These are phyloP conservation scores for Neonectria coccinea DNA, from an alignment of 2,329 filamentous ascomycete genomes.

Conservation along the genomic window DNA sequence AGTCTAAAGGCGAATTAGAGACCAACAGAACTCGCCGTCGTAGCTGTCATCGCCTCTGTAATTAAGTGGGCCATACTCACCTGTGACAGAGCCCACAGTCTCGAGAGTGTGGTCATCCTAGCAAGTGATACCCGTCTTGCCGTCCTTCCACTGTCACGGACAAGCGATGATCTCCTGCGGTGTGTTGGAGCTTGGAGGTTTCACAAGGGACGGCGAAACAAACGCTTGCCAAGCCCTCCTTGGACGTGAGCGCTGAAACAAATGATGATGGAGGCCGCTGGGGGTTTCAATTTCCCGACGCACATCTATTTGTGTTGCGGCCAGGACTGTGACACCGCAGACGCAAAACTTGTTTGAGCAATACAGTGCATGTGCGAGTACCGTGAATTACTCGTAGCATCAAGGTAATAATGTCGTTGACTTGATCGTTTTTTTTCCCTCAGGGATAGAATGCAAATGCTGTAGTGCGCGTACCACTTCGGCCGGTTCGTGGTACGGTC, in stretches of 20 bases:
- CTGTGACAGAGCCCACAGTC: not conserved
- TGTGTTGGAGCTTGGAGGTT: conserved; percentile 1
- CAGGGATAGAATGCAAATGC: not conserved
- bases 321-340: not conserved
- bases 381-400: not conserved
- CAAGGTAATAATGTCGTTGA: not conserved
- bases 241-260: not conserved
- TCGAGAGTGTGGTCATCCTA: not conserved
- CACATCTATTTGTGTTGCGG: not conserved
- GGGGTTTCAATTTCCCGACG: not conserved
- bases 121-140: not conserved
- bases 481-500: not conserved
- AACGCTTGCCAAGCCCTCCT: not conserved
- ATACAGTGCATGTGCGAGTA: not conserved
- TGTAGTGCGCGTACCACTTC: not conserved
- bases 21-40: not conserved
- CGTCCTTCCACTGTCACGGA: not conserved
- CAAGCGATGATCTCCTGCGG: not conserved
- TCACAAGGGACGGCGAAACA: not conserved
- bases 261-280: not conserved
- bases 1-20: not conserved
- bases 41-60: not conserved
- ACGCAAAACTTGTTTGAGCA: conserved; percentile 5
- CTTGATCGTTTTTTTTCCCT: not conserved
- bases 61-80: not conserved